Conservation (phyloP, 208 protist genomes). For the Leishmania amazonensis region DNA sequence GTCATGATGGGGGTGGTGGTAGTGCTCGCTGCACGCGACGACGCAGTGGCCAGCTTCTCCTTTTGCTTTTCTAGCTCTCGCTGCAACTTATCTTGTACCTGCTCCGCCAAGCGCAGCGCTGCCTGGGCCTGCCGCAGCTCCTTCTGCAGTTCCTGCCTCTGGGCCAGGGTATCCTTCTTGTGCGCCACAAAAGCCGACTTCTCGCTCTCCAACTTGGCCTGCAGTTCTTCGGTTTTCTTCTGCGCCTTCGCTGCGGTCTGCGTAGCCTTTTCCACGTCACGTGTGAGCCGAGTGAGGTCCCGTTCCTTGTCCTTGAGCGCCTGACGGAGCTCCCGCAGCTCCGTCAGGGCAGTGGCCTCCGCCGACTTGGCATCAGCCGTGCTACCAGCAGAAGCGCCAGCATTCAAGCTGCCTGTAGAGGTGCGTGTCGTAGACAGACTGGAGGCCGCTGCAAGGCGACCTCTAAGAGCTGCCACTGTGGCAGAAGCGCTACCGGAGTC, state of each 20-base stretch:
- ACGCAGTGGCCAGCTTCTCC: neutral
- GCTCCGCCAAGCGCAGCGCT: constrained; percentile 2
- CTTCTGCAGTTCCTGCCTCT: constrained; percentile 13
- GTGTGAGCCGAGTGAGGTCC: neutral
- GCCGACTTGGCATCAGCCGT: neutral
- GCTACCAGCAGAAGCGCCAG: neutral
- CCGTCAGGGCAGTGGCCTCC: constrained; percentile 1
- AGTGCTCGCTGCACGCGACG: constrained; percentile 6
- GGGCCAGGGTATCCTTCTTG: constrained; percentile 1
- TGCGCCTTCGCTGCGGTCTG: constrained; percentile 10
- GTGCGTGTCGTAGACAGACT: neutral
- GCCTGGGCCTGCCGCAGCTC: constrained; percentile 22
- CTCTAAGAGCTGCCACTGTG: constrained; percentile 1
- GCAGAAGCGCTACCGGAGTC: neutral
- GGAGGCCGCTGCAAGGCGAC: constrained; percentile 11
- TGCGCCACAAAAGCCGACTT: constrained; percentile 12
- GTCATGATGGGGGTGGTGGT: constrained; percentile 9
- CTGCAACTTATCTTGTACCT: constrained; percentile 26
- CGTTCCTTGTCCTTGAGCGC: constrained; percentile 24
- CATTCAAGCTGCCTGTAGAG: neutral
- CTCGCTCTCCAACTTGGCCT: constrained; percentile 15
- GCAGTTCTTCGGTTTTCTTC: constrained; percentile 15
- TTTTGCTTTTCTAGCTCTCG: constrained; percentile 29
- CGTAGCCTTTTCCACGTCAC: constrained; percentile 8
- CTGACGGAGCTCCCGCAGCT: constrained; percentile 9